phyloP scores from a whole-genome alignment of 2,329 filamentous ascomycete species.

The Diplodia mutila region DNA sequence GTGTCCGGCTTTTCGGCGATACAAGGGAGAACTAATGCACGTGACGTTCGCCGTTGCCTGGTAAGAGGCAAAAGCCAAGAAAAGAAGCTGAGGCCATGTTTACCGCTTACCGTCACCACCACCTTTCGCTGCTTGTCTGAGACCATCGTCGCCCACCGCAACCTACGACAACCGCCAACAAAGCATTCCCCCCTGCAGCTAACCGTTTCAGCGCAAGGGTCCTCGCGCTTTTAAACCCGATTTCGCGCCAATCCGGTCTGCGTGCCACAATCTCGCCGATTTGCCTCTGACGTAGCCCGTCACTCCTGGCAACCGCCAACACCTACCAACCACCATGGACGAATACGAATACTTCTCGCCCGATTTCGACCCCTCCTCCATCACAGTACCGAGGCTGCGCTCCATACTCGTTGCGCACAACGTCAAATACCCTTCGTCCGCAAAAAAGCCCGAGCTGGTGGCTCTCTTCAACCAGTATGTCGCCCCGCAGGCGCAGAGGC shows the following conservation, averaged over 20 bases:
- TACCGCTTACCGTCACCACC: conserved; percentile 4
- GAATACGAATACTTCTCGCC: conserved; percentile 75
- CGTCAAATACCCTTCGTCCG: conserved; percentile 80
- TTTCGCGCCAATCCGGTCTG: background rate
- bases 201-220: background rate
- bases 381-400: conserved; percentile 86
- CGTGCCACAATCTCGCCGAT: background rate
- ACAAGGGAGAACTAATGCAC: background rate
- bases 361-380: conserved; percentile 78
- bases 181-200: conserved; percentile 1
- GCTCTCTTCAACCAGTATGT: conserved; percentile 81
- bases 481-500: conserved; percentile 74
- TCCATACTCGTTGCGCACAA: conserved; percentile 91
- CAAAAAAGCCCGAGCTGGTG: conserved; percentile 89
- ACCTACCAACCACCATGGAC: conserved; percentile 39
- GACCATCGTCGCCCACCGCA: conserved; percentile 11
- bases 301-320: conserved; percentile 18
- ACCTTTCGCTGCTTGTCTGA: background rate
- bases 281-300: conserved; percentile 23
- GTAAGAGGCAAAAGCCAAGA: conserved; percentile 13
- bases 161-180: background rate
- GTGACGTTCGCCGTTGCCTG: conserved; percentile 12
- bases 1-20: background rate
- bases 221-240: background rate
- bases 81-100: conserved; percentile 24